Percentiles rank a stretch among this genome's conserved stretches.
Evolutionary conservation across 257 asterid genomes (phyloP).

Genomic region (Cinchona pubescens): DNA sequence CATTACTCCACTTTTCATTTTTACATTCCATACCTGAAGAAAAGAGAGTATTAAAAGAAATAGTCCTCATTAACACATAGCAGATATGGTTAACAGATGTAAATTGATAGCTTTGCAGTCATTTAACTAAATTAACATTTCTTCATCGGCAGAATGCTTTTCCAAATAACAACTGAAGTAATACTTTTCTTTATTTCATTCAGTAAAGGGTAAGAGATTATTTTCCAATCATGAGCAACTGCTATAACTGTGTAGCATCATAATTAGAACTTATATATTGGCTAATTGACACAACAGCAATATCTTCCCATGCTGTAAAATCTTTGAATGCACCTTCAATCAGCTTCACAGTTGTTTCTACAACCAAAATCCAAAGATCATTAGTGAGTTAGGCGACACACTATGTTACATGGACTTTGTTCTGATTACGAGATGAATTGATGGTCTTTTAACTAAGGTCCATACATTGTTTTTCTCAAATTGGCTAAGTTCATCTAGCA

Average conservation of each 20-base stretch:
- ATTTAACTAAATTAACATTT: too few relatives aligned
- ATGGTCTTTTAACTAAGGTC: too few relatives aligned
- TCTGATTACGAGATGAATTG: too few relatives aligned
- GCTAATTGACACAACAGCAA: conserved; percentile 84
- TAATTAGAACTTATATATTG: conserved; percentile 63
- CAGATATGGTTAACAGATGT: background rate
- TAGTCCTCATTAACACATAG: background rate
- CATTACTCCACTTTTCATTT: background rate
- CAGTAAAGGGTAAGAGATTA: background rate
- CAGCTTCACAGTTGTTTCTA: conserved; percentile 77
- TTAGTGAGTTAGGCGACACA: background rate
- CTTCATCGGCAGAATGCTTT: background rate
- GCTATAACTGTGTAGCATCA: background rate
- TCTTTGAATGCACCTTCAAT: conserved; percentile 91
- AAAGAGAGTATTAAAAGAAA: background rate
- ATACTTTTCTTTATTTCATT: background rate
- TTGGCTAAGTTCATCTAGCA: too few relatives aligned
- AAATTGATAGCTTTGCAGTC: too few relatives aligned
- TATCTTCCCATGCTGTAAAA: conserved; percentile 78
- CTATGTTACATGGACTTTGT: too few relatives aligned
- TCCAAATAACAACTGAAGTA: background rate
- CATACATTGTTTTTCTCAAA: too few relatives aligned
- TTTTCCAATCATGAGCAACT: background rate
- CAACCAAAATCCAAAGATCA: conserved; percentile 20
- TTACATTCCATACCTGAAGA: background rate